A percentile compares a stretch with the other conserved stretches of the same genome.
Conservation (phyloP, 2,329 filamentous ascomycete species). For the Teratosphaeriaceae sp. region DNA sequence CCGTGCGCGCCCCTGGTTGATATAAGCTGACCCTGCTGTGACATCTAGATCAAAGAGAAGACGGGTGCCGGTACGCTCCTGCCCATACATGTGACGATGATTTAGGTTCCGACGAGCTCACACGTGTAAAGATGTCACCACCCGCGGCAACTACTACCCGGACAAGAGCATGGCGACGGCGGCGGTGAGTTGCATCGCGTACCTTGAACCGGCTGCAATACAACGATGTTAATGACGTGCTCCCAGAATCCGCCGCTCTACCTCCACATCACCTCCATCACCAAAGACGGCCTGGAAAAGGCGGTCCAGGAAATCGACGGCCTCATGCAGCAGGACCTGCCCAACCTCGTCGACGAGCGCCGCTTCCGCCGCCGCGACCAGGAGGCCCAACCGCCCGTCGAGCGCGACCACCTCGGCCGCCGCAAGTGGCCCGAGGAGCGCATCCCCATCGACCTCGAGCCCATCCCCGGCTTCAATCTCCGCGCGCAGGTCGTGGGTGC, state of each 20-base stretch:
- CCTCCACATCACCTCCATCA: slow-evolving; percentile 89
- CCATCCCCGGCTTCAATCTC: slow-evolving; percentile 89
- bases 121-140: slow-evolving; percentile 89
- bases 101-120: slow-evolving; percentile 52
- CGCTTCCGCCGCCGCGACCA: slow-evolving; percentile 70
- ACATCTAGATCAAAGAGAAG: slow-evolving; percentile 98
- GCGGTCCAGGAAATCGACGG: slow-evolving; percentile 87
- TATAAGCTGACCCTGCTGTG: slow-evolving; percentile 88
- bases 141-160: slow-evolving; percentile 90
- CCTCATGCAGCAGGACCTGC: slow-evolving; percentile 91
- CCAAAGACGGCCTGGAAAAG: slow-evolving; percentile 82
- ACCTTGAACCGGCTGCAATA: too few species aligned
- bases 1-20: slow-evolving; percentile 56
- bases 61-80: slow-evolving; percentile 96
- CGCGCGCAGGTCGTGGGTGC: slow-evolving; percentile 94
- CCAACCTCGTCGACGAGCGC: slow-evolving; percentile 89
- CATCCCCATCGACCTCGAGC: slow-evolving; percentile 84
- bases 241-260: slow-evolving; percentile 66
- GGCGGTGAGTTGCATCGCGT: slow-evolving; percentile 60
- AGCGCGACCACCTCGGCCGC: slow-evolving; percentile 84
- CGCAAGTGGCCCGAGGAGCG: slow-evolving; percentile 99
- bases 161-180: slow-evolving; percentile 97
- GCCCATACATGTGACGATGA: slow-evolving; percentile 41
- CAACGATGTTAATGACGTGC: slow-evolving; percentile 1
- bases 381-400: slow-evolving; percentile 56